Percentiles rank a stretch among this genome's conserved stretches.
phyloP scores from a whole-genome alignment of 768 basidiomycete genomes.

The Boletales sp. region DNA sequence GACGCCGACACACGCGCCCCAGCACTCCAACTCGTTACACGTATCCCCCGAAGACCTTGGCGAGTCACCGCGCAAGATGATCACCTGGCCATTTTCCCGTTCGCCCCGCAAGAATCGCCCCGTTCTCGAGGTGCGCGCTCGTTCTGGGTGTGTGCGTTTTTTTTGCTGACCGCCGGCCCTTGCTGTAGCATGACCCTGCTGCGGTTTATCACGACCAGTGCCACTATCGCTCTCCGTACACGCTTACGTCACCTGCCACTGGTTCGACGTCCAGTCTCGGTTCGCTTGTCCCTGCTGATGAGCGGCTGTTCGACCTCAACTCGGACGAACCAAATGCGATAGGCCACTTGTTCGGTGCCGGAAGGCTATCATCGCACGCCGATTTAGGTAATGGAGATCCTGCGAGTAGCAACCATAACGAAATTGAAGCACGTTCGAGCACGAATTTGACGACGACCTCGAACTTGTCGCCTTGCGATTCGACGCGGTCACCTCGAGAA shows the following conservation, averaged over 20 bases:
- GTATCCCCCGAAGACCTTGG: conserved; percentile 7
- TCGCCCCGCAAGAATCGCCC: conserved; percentile 19
- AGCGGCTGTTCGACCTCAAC: conserved; percentile 20
- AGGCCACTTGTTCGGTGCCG: not conserved
- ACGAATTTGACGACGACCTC: too few relatives aligned
- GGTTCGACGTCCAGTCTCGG: conserved; percentile 29
- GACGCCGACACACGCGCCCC: conserved; percentile 1
- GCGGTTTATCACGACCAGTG: not conserved
- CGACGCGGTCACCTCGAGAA: too few relatives aligned
- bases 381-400: conserved; percentile 8
- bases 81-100: conserved; percentile 29
- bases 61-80: conserved; percentile 24
- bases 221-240: conserved; percentile 8
- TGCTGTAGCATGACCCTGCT: conserved; percentile 9
- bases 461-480: too few relatives aligned
- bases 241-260: conserved; percentile 15
- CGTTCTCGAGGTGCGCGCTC: not conserved
- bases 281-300: conserved; percentile 24
- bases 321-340: conserved; percentile 4
- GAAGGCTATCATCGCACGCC: not conserved
- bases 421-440: too few relatives aligned
- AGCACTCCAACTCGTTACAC: conserved; percentile 5
- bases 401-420: not conserved
- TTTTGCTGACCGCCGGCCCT: conserved; percentile 4
- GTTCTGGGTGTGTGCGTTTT: not conserved